A percentile compares a stretch with the other conserved stretches of the same genome.
Evolutionary conservation across 1,284 basidiomycete genomes (phyloP).

Genomic region (Rhizopogon hawkerae): DNA sequence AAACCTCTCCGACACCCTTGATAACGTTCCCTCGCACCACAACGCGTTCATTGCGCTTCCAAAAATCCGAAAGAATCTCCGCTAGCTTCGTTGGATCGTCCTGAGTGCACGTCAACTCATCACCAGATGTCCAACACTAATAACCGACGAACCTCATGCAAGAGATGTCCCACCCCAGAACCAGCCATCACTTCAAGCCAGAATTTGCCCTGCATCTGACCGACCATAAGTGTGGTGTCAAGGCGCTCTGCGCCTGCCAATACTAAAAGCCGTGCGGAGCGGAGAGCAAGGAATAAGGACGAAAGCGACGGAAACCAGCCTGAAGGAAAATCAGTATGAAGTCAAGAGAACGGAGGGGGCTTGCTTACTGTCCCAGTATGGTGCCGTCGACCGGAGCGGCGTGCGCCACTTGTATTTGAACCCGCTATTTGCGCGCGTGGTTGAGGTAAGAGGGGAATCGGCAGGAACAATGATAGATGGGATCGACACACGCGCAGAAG

Average conservation of each 20-base stretch:
- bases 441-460: slow-evolving; percentile 30
- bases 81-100: slow-evolving; percentile 81
- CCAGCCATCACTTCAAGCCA: slow-evolving; percentile 81
- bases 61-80: slow-evolving; percentile 79
- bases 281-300: slow-evolving; percentile 63
- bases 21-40: slow-evolving; percentile 46
- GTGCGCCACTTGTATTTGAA: slow-evolving; percentile 68
- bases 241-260: slow-evolving; percentile 90
- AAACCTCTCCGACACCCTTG: slow-evolving; percentile 75
- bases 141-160: slow-evolving; percentile 70
- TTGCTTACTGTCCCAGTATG: slow-evolving; percentile 78
- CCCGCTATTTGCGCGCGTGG: slow-evolving; percentile 19
- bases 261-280: slow-evolving; percentile 78
- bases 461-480: slow-evolving; percentile 62
- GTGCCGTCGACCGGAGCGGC: slow-evolving; percentile 75
- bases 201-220: slow-evolving; percentile 98
- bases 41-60: slow-evolving; percentile 80
- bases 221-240: slow-evolving; percentile 92
- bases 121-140: background rate
- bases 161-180: slow-evolving; percentile 74
- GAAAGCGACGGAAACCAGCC: slow-evolving; percentile 91
- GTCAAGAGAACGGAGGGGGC: background rate
- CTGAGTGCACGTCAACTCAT: slow-evolving; percentile 30
- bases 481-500: slow-evolving; percentile 79
- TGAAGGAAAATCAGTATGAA: background rate